Base-by-base conservation (phyloP, 2,329 filamentous ascomycete genomes). In the Nemania diffusa region DNA sequence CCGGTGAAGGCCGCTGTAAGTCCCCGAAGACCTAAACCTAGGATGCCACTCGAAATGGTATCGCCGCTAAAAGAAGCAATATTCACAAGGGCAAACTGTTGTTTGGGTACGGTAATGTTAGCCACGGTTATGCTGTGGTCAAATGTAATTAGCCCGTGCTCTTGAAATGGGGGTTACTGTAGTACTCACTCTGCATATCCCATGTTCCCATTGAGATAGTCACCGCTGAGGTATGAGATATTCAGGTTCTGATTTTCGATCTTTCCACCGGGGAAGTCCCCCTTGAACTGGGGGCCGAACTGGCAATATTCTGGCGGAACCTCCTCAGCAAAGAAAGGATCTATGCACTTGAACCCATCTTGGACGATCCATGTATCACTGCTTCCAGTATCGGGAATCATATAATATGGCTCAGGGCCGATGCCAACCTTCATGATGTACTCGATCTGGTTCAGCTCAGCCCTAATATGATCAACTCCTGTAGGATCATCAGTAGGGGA, bases 21-120 rank as follows among this genome's bases (percentile, higher is more conserved):
- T 1, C 71, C 75, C 17, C 73, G 73, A 40, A 78, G 64, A 1
- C 77, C 77, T 5, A 79, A 72, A 8, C 77, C 78, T 7, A 79
- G 71, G 40, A 79, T 77, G 15, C 78, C 77, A 50, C 73, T 76
- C 22, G 75, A 75, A 20, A 78, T 69, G 6, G 71, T 72, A 52
- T 79, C 77, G 24, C 44, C 44, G 44, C 44, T n/a, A n/a, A 46
- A 46, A 24, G 44, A 20, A 5, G 44, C 44, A 17, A 46, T n/a
- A n/a, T 46, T 24, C 44, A 46, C 44, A 11, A 46, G 44, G 9
- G 44, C 44, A 24, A 46, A 46, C 44, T 46, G 44, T n/a, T 46
- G 44, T n/a, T 46, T 46, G n/a, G 44, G 44, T n/a, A 46, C 44
- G 3, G 44, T 46, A 7, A 46, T 46, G 44, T 46, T 46, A 5